These are phyloP conservation scores for Sordaria brevicollis DNA, from an alignment of 495 filamentous ascomycete genomes.

Conservation along the genomic window DNA sequence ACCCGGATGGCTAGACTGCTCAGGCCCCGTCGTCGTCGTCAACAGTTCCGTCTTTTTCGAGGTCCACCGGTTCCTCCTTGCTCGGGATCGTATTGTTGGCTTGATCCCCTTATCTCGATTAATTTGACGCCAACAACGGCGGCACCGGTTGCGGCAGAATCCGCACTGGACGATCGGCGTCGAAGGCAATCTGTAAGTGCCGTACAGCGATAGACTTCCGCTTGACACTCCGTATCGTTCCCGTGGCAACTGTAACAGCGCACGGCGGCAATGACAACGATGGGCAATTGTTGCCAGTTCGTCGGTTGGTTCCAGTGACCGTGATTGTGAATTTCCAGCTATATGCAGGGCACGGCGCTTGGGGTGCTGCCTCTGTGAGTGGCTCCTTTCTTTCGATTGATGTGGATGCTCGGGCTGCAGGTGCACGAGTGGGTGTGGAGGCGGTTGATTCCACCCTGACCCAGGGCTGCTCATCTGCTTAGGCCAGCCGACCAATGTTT, in stretches of 20 bases:
- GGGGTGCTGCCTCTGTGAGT: background rate
- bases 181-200: background rate
- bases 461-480: background rate
- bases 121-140: background rate
- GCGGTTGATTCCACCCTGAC: background rate
- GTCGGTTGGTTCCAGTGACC: background rate
- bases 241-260: background rate
- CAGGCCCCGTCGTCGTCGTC: background rate
- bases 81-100: background rate
- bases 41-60: background rate
- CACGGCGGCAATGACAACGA: background rate
- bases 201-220: background rate
- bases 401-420: background rate
- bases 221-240: background rate
- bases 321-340: background rate
- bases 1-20: background rate
- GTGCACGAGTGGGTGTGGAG: background rate
- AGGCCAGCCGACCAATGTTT: background rate
- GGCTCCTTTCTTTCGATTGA: background rate
- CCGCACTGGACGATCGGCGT: background rate
- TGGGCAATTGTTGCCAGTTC: background rate
- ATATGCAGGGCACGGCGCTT: constrained; percentile 1
- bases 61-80: background rate
- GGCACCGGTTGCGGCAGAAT: background rate
- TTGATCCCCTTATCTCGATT: background rate